Percentiles rank a stretch among this genome's conserved stretches.
Conservation (phyloP, 148 eudicot species). For the Rhododendron mucronatum region DNA sequence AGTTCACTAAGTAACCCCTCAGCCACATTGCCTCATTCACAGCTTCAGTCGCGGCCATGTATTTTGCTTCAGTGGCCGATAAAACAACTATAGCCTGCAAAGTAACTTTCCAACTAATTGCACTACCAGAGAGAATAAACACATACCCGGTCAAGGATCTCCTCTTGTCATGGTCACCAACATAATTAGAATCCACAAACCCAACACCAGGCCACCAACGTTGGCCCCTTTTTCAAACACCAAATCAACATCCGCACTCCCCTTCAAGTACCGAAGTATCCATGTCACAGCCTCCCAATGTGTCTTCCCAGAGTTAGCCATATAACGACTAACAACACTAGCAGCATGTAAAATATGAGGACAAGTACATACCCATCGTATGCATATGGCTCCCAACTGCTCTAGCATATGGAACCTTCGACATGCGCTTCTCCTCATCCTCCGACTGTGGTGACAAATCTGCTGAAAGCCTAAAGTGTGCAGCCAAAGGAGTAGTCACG, state of each 20-base stretch:
- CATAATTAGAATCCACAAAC: not conserved
- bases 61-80: not conserved
- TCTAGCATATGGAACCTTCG: not conserved
- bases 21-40: not conserved
- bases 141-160: not conserved
- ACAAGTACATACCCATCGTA: not conserved
- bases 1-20: not conserved
- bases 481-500: not conserved
- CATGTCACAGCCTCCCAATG: not conserved
- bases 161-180: not conserved
- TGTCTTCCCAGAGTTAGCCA: not conserved
- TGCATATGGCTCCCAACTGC: not conserved
- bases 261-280: not conserved
- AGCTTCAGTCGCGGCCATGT: not conserved
- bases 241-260: not conserved
- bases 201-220: not conserved
- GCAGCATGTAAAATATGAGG: too few species aligned
- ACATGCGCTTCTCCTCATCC: not conserved
- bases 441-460: not conserved
- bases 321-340: not conserved
- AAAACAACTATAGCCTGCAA: not conserved
- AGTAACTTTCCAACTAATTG: not conserved
- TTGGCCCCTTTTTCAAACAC: not conserved
- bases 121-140: not conserved
- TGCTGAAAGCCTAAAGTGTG: not conserved